Conservation (phyloP, 2,329 filamentous ascomycete species). For the Hymenoscyphus scutula region DNA sequence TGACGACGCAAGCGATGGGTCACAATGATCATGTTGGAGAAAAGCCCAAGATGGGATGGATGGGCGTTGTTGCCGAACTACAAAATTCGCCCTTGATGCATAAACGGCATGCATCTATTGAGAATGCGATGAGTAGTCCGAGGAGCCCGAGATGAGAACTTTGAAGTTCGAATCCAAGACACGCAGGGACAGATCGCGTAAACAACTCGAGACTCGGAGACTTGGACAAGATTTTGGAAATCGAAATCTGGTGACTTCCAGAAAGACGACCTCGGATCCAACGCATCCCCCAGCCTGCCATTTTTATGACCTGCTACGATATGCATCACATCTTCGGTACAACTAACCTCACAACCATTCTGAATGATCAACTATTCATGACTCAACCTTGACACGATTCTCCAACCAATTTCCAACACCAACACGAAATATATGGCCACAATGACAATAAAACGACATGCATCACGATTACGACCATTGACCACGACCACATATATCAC, state of each 20-base stretch:
- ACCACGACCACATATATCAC: background rate
- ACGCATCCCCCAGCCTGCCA: background rate
- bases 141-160: background rate
- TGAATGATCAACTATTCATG: background rate
- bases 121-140: constrained; percentile 49
- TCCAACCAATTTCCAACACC: background rate
- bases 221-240: too few relatives aligned
- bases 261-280: background rate
- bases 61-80: constrained; percentile 61
- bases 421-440: background rate
- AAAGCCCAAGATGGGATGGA: constrained; percentile 56
- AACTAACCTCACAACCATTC: background rate
- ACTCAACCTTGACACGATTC: background rate
- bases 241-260: too few relatives aligned
- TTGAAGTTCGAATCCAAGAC: background rate
- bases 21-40: constrained; percentile 48
- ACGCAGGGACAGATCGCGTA: background rate
- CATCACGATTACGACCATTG: background rate
- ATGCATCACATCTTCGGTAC: background rate
- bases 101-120: constrained; percentile 61
- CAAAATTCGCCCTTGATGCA: constrained; percentile 60
- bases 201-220: too few relatives aligned
- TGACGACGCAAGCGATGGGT: constrained; percentile 52
- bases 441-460: background rate
- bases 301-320: background rate